Evolutionary conservation across 73 alveolate genomes (phyloP).

Genomic region (Strombidium stylifer): DNA sequence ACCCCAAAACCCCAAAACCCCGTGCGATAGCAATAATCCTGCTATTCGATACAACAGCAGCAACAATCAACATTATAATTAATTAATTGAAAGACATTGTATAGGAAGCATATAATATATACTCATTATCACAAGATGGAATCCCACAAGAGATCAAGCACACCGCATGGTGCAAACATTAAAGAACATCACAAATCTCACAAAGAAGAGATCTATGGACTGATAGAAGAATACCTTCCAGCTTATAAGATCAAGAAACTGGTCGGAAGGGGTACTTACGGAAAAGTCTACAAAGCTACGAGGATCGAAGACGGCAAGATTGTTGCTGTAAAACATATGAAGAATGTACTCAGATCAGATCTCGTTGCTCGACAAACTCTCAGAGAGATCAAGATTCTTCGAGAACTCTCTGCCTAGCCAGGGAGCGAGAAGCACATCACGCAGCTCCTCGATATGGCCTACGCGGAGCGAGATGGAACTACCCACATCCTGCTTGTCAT

Average conservation of each 20-base stretch:
- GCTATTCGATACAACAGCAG: too few species aligned
- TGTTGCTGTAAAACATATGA: slow-evolving; percentile 27
- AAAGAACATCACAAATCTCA: too few species aligned
- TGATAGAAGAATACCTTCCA: neutral
- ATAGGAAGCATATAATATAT: too few species aligned
- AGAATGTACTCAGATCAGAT: slow-evolving; percentile 29
- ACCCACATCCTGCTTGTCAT: neutral
- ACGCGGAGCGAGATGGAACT: slow-evolving; percentile 1
- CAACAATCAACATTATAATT: too few species aligned
- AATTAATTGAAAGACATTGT: too few species aligned
- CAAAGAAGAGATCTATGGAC: too few species aligned
- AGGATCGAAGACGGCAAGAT: neutral
- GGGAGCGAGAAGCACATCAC: slow-evolving; percentile 3
- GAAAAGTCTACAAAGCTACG: slow-evolving; percentile 33
- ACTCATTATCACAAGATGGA: too few species aligned
- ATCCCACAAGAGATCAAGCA: too few species aligned
- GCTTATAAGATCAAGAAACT: neutral
- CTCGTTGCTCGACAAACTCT: slow-evolving; percentile 44
- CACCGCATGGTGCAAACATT: too few species aligned
- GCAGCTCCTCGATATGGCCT: slow-evolving; percentile 12
- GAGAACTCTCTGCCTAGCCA: neutral
- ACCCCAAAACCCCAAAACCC: too few species aligned
- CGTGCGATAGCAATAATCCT: too few species aligned
- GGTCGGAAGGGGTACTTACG: slow-evolving; percentile 42
- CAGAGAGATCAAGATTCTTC: slow-evolving; percentile 32